These are phyloP conservation scores for Globisporangium polare DNA, from an alignment of 352 stramenopile genomes.

Conservation along the genomic window DNA sequence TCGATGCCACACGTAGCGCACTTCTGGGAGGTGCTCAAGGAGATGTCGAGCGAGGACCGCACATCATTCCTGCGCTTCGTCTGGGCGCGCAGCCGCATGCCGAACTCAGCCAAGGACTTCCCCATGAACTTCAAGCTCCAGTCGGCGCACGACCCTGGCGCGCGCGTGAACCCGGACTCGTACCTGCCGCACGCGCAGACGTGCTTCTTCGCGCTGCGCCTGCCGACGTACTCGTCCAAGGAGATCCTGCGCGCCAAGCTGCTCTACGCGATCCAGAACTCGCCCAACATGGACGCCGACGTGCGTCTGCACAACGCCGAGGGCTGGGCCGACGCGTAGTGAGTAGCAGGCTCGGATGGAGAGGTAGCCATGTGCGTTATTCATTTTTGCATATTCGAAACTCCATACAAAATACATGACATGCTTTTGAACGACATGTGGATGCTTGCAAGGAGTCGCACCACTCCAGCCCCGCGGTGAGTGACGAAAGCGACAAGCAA, in stretches of 20 bases:
- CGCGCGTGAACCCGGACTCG: constrained; percentile 70
- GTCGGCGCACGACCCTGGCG: constrained; percentile 76
- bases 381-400: not conserved
- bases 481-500: no score
- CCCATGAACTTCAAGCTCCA: constrained; percentile 94
- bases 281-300: constrained; percentile 94
- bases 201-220: constrained; percentile 97
- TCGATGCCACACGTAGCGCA: constrained; percentile 86
- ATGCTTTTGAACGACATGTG: not conserved
- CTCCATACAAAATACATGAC: not conserved
- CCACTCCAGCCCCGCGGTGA: no score
- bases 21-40: constrained; percentile 96
- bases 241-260: constrained; percentile 84
- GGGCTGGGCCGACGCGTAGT: constrained; percentile 80
- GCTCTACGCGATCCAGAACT: constrained; percentile 95
- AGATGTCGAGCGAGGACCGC: constrained; percentile 94
- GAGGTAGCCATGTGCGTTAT: no score
- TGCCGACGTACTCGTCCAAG: constrained; percentile 94
- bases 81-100: constrained; percentile 96
- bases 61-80: constrained; percentile 98
- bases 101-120: constrained; percentile 96
- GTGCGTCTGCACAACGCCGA: constrained; percentile 89
- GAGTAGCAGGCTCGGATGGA: no score
- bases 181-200: constrained; percentile 98
- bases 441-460: no score